Evolutionary conservation across 495 filamentous ascomycete genomes (phyloP).

Genomic region (Penicillium odoratum): DNA sequence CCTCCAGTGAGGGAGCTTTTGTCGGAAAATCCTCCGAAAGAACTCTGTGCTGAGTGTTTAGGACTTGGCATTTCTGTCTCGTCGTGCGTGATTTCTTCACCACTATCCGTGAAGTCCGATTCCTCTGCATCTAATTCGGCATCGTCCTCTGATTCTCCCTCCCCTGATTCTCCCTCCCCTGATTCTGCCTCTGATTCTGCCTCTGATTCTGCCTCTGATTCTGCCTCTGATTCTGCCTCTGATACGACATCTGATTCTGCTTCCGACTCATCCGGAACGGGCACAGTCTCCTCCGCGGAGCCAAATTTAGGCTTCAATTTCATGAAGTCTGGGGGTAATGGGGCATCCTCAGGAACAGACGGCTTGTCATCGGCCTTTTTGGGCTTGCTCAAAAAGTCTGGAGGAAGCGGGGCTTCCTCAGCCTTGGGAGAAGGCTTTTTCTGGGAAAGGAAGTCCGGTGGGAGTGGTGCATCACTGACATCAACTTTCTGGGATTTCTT

Average conservation of each 20-base stretch:
- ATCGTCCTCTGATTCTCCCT: conserved; percentile 26
- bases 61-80: conserved; percentile 45
- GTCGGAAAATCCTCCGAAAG: conserved; percentile 53
- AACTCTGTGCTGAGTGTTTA: conserved; percentile 63
- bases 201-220: too few relatives aligned
- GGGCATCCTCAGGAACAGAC: conserved; percentile 25
- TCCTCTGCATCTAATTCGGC: conserved; percentile 17
- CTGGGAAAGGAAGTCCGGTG: conserved; percentile 29
- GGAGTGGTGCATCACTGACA: conserved; percentile 26
- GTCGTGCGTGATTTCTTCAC: conserved; percentile 59
- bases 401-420: conserved; percentile 57
- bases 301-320: conserved; percentile 1
- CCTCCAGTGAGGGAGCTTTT: conserved; percentile 38
- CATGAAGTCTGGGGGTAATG: neutral
- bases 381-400: conserved; percentile 10
- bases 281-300: conserved; percentile 25
- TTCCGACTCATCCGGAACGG: conserved; percentile 32
- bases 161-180: neutral
- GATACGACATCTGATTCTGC: conserved; percentile 1
- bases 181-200: neutral
- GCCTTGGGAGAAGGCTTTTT: conserved; percentile 34
- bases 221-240: neutral
- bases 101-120: conserved; percentile 41
- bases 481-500: conserved; percentile 32
- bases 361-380: conserved; percentile 23